Percentiles rank a stretch among this genome's conserved stretches.
Conservation (phyloP, 306 rosid genomes). For the Castanopsis chinensis region DNA sequence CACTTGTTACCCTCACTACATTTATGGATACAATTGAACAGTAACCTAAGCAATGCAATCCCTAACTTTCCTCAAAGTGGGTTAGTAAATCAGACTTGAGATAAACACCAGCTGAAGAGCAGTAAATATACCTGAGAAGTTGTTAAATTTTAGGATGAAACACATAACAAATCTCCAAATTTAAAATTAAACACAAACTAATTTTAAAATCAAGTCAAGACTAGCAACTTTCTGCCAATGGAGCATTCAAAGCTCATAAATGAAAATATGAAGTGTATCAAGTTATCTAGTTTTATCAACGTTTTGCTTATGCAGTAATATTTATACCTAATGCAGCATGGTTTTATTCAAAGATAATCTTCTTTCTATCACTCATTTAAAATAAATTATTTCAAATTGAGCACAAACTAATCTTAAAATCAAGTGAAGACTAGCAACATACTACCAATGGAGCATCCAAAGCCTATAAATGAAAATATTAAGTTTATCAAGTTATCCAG, state of each 20-base stretch:
- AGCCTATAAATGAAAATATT: not conserved
- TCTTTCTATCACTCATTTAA: not conserved
- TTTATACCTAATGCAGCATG: not conserved
- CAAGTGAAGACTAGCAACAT: not conserved
- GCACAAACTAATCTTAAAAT: not conserved
- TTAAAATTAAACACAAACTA: not conserved
- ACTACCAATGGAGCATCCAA: not conserved
- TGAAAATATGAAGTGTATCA: not conserved
- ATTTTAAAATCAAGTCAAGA: not conserved
- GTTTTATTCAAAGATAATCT: not conserved
- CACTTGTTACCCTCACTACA: not conserved
- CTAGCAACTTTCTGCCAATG: not conserved
- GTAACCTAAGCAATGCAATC: slow-evolving; percentile 3
- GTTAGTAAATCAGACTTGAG: slow-evolving; percentile 83
- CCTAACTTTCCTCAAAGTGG: slow-evolving; percentile 72
- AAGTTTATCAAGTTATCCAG: not conserved
- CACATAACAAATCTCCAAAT: not conserved
- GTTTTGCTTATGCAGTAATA: not conserved
- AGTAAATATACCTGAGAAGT: slow-evolving; percentile 85
- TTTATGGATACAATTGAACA: not conserved
- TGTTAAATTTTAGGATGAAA: not conserved
- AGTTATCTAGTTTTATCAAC: not conserved
- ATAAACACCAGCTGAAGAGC: slow-evolving; percentile 99
- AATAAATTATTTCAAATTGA: not conserved
- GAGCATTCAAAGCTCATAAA: not conserved